Conservation (phyloP, 345 rosid species). For the Litchi chinensis region DNA sequence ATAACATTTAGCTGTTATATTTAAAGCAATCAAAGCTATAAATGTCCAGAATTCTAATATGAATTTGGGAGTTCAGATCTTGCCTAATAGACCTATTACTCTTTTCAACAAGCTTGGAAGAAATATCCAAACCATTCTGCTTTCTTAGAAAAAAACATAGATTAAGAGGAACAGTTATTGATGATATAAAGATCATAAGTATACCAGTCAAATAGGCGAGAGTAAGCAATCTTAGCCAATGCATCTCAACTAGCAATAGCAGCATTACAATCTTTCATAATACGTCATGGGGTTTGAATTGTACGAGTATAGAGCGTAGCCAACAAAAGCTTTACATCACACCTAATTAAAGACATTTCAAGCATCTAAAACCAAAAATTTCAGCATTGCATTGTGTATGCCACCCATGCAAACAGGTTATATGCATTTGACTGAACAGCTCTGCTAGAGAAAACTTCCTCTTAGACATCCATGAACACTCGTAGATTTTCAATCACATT, state of each 20-base stretch:
- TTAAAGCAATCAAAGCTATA: constrained; percentile 97
- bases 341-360: too few species aligned
- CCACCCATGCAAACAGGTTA: neutral
- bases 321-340: too few species aligned
- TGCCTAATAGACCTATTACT: too few species aligned
- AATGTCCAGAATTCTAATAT: constrained; percentile 86
- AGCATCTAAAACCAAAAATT: neutral
- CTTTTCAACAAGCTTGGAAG: constrained; percentile 42
- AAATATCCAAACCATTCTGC: constrained; percentile 14
- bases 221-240: constrained; percentile 87
- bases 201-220: constrained; percentile 89
- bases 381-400: constrained; percentile 1
- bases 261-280: constrained; percentile 84
- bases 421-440: neutral
- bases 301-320: constrained; percentile 58
- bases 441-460: neutral
- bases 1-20: constrained; percentile 62
- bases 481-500: neutral
- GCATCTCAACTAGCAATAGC: constrained; percentile 96
- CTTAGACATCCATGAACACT: neutral
- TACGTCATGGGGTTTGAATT: constrained; percentile 95
- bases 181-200: too few species aligned
- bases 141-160: constrained; percentile 1
- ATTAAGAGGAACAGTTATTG: too few species aligned
- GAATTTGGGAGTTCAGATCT: neutral